These are phyloP conservation scores for Echria macrotheca DNA, from an alignment of 495 filamentous ascomycete genomes.

Conservation along the genomic window DNA sequence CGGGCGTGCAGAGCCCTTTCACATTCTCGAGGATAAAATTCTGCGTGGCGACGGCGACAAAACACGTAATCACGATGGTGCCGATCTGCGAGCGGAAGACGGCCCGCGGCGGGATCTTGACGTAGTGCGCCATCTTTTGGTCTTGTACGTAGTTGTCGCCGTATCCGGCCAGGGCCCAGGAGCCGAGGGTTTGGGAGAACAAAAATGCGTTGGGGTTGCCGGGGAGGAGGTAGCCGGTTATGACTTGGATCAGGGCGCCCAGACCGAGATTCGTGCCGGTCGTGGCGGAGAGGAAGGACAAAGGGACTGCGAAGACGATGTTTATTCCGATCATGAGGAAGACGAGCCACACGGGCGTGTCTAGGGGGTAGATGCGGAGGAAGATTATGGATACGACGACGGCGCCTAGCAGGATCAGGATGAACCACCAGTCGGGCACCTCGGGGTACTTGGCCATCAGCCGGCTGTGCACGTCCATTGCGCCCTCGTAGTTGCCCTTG, in stretches of 20 bases:
- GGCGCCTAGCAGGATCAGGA: constrained; percentile 39
- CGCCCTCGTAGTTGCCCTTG: constrained; percentile 42
- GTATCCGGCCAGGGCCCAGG: constrained; percentile 29
- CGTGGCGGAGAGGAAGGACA: constrained; percentile 32
- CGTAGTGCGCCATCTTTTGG: constrained; percentile 34
- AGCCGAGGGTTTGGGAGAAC: constrained; percentile 29
- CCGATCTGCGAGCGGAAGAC: constrained; percentile 29
- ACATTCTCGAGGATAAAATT: constrained; percentile 29
- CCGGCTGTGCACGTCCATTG: constrained; percentile 55
- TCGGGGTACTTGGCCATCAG: constrained; percentile 54
- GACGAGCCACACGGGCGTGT: constrained; percentile 30
- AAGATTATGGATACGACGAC: constrained; percentile 48
- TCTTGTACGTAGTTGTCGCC: constrained; percentile 36
- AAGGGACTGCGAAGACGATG: constrained; percentile 32
- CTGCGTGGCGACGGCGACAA: constrained; percentile 28
- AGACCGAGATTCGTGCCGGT: constrained; percentile 33
- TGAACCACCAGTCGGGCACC: constrained; percentile 61
- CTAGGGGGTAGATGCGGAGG: constrained; percentile 40
- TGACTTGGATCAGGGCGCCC: constrained; percentile 28
- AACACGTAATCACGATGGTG: constrained; percentile 30
- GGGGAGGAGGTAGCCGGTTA: constrained; percentile 30
- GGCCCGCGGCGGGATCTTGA: constrained; percentile 28
- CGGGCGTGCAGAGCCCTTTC: constrained; percentile 23
- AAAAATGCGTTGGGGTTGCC: constrained; percentile 33
- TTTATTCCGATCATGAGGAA: constrained; percentile 35